Conservation (phyloP, 139 green algal genomes). For the Ulvella scutata region DNA sequence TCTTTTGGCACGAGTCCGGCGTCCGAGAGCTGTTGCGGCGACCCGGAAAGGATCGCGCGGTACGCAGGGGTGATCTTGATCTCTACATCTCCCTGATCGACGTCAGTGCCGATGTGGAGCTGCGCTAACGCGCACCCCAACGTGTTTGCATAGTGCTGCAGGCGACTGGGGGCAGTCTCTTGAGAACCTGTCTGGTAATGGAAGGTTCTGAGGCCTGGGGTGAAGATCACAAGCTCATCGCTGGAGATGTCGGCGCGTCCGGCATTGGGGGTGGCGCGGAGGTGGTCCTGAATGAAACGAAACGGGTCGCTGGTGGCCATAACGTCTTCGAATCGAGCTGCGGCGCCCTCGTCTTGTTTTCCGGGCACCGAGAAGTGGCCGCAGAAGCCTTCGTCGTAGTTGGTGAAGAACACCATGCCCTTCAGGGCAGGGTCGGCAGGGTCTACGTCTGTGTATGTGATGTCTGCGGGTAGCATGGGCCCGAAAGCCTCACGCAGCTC, state of each 20-base stretch:
- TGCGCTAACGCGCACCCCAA: neutral
- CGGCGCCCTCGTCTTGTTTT: neutral
- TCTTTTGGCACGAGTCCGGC: neutral
- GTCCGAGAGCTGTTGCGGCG: neutral
- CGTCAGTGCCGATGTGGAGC: neutral
- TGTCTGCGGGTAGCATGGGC: neutral
- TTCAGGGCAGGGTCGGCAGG: neutral
- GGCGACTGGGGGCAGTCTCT: no score
- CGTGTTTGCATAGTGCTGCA: no score
- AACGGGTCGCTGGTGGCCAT: neutral
- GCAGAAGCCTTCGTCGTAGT: slow-evolving; percentile 2
- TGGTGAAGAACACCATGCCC: neutral
- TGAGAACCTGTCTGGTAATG: no score
- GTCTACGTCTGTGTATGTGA: neutral
- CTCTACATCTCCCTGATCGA: neutral
- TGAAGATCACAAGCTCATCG: no score
- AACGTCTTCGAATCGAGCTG: neutral
- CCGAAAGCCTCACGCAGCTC: neutral
- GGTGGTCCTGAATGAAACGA: neutral
- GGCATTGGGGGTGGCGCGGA: no score
- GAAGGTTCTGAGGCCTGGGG: no score
- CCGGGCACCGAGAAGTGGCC: neutral
- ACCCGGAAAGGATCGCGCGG: neutral
- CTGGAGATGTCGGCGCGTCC: no score
- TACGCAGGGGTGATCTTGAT: neutral